A percentile compares a stretch with the other conserved stretches of the same genome.
Evolutionary conservation across 306 rosid genomes (phyloP).

Genomic region (Benincasa hispida): DNA sequence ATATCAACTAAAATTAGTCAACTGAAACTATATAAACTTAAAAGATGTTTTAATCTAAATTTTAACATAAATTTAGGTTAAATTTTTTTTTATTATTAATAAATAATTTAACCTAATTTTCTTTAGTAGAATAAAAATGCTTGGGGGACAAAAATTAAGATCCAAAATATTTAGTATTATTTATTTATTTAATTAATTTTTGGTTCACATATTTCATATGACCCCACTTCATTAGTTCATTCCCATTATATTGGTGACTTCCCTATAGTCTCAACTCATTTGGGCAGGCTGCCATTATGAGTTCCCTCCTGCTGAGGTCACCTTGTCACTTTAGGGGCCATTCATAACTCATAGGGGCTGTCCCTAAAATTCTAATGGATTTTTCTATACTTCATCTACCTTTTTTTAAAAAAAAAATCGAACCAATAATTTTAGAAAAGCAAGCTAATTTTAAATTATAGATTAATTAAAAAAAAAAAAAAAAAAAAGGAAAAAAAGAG

Average conservation of each 20-base stretch:
- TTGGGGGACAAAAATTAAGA: neutral
- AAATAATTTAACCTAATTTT: no score
- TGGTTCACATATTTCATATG: neutral
- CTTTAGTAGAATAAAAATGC: neutral
- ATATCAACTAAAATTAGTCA: no score
- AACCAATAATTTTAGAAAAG: neutral
- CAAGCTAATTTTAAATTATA: neutral
- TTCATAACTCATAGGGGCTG: neutral
- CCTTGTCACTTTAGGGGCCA: neutral
- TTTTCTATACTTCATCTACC: neutral
- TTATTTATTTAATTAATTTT: neutral
- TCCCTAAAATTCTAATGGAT: neutral
- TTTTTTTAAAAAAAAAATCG: neutral
- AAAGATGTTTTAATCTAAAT: no score
- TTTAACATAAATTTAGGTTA: no score
- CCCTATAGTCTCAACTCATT: neutral
- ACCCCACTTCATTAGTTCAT: neutral
- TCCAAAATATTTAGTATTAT: neutral
- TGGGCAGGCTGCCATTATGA: constrained; percentile 2
- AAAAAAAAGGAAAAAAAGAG: no score
- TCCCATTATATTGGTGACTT: neutral
- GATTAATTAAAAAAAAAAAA: no score
- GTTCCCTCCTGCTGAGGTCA: constrained; percentile 6
- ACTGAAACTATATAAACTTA: no score
- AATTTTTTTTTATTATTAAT: no score